Percentiles rank a stretch among this genome's conserved stretches.
These are phyloP conservation scores for Aspergillus arachidicola DNA, from an alignment of 2,329 filamentous ascomycete species.

Conservation along the genomic window DNA sequence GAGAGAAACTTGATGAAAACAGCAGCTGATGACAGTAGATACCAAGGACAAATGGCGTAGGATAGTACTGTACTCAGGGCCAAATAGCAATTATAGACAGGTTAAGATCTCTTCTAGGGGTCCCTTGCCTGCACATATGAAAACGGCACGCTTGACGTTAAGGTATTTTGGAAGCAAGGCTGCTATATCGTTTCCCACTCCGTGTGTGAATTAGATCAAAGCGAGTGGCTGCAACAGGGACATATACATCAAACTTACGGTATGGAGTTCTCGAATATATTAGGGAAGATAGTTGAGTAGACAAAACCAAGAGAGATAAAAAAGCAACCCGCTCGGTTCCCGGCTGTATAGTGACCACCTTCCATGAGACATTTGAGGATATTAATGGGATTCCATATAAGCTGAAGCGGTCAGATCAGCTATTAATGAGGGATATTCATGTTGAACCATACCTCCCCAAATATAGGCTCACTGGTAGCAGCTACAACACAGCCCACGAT, in stretches of 20 bases:
- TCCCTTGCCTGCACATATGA: slow-evolving; percentile 33
- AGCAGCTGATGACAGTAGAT: slow-evolving; percentile 35
- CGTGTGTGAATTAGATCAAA: background rate
- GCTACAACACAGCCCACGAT: too few species aligned
- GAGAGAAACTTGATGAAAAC: slow-evolving; percentile 46
- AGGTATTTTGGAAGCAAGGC: slow-evolving; percentile 45
- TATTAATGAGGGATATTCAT: too few species aligned
- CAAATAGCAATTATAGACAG: background rate
- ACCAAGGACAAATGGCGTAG: slow-evolving; percentile 45
- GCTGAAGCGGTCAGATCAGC: too few species aligned
- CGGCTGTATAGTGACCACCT: slow-evolving; percentile 35
- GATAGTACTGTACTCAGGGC: slow-evolving; percentile 24
- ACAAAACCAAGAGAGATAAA: slow-evolving; percentile 47
- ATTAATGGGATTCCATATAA: too few species aligned
- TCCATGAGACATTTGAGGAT: slow-evolving; percentile 41
- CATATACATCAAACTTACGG: slow-evolving; percentile 20
- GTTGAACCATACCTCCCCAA: too few species aligned
- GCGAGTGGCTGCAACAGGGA: too few species aligned
- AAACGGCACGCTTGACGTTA: slow-evolving; percentile 43
- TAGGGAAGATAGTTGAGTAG: slow-evolving; percentile 48
- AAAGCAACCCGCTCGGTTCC: slow-evolving; percentile 42
- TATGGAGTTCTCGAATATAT: slow-evolving; percentile 49
- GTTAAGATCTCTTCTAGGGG: background rate
- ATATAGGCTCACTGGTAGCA: too few species aligned
- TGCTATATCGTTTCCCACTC: slow-evolving; percentile 43